Conservation (phyloP, 768 basidiomycete genomes). For the Pisolithus tinctorius region DNA sequence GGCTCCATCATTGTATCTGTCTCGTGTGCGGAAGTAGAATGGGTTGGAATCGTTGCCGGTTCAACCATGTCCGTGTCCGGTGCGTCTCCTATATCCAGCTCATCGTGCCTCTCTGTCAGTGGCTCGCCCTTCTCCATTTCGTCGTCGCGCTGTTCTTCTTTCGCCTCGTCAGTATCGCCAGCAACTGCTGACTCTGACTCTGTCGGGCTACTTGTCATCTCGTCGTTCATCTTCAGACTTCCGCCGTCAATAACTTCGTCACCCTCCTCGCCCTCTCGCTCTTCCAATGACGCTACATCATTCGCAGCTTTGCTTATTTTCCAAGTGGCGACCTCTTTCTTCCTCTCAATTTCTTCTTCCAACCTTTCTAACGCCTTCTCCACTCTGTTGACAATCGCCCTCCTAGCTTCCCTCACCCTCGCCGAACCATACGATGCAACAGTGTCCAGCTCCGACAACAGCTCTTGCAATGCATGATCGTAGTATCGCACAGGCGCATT, state of each 20-base stretch:
- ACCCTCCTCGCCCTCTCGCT: not conserved
- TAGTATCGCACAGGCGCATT: slow-evolving; percentile 60
- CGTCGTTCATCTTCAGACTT: not conserved
- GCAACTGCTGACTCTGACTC: not conserved
- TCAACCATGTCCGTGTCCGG: too few species aligned
- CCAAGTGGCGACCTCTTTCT: slow-evolving; percentile 21
- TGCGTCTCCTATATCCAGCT: too few species aligned
- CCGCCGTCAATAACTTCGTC: not conserved
- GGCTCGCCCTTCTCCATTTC: too few species aligned
- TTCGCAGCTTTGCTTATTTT: not conserved
- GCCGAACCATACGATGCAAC: slow-evolving; percentile 57
- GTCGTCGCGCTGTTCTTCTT: too few species aligned
- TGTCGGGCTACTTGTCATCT: not conserved
- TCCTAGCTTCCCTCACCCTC: slow-evolving; percentile 43
- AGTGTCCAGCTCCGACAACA: slow-evolving; percentile 52
- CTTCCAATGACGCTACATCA: too few species aligned
- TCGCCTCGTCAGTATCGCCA: too few species aligned
- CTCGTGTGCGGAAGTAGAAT: too few species aligned
- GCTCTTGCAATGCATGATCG: slow-evolving; percentile 50
- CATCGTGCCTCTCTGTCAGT: too few species aligned
- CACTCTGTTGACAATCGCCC: slow-evolving; percentile 46
- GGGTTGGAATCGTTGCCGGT: too few species aligned
- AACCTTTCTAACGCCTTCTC: slow-evolving; percentile 52
- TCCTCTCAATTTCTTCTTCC: slow-evolving; percentile 41
- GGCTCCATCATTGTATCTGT: too few species aligned